Conservation (phyloP, 805 yeast genomes). For the Saturnispora quitensis region DNA sequence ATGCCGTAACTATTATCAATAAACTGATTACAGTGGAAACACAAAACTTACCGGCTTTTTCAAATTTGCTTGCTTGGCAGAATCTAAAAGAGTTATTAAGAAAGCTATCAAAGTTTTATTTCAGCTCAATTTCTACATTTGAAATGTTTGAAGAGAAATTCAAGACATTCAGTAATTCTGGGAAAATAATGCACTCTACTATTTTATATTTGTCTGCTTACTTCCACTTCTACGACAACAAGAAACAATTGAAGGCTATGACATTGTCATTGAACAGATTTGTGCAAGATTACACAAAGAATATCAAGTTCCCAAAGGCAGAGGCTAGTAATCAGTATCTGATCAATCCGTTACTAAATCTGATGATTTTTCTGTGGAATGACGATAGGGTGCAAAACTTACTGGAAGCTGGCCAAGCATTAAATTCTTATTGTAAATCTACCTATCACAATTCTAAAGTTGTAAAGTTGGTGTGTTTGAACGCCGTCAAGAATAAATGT, state of each 20-base stretch:
- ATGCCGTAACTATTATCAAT: neutral
- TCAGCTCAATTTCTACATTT: neutral
- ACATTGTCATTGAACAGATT: slow-evolving; percentile 7
- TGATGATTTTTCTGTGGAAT: slow-evolving; percentile 16
- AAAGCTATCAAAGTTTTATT: neutral
- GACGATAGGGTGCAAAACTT: slow-evolving; percentile 7
- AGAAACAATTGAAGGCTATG: neutral
- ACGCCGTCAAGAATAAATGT: slow-evolving; percentile 19
- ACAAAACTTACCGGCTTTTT: slow-evolving; percentile 14
- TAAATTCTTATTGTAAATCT: slow-evolving; percentile 29
- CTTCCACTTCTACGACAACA: slow-evolving; percentile 9
- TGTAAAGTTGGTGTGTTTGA: slow-evolving; percentile 29
- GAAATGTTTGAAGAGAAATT: slow-evolving; percentile 8
- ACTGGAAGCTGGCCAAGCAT: slow-evolving; percentile 20
- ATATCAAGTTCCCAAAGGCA: slow-evolving; percentile 37
- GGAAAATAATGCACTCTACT: slow-evolving; percentile 7
- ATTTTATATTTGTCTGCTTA: slow-evolving; percentile 16
- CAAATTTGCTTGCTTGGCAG: slow-evolving; percentile 21
- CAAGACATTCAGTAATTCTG: neutral
- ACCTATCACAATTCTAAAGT: slow-evolving; percentile 39
- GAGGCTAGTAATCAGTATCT: slow-evolving; percentile 23
- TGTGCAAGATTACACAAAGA: slow-evolving; percentile 14
- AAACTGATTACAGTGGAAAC: slow-evolving; percentile 3
- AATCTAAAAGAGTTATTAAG: slow-evolving; percentile 11
- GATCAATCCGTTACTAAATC: slow-evolving; percentile 28